Evolutionary conservation across 768 basidiomycete species (phyloP).

Genomic region (Boletales sp.): DNA sequence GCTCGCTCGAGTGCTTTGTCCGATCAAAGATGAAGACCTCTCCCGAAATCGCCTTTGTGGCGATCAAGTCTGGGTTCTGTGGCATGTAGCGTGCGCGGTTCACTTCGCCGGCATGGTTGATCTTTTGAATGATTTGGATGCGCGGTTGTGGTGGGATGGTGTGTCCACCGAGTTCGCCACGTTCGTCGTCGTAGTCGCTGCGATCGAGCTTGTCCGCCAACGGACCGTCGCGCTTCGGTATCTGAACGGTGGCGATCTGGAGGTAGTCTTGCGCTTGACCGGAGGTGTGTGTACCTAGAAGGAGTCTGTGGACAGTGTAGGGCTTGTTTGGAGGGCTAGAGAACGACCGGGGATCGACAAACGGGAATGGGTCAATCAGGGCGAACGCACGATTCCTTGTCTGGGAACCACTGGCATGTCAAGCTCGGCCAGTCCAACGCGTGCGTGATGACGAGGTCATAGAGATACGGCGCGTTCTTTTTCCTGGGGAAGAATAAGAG

Average conservation of each 20-base stretch:
- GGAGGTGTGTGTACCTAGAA: slow-evolving; percentile 97
- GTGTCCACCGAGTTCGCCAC: slow-evolving; percentile 92
- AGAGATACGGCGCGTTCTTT: slow-evolving; percentile 96
- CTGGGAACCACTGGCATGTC: slow-evolving; percentile 99
- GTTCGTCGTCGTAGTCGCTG: slow-evolving; percentile 84
- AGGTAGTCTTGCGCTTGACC: slow-evolving; percentile 92
- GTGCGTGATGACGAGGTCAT: slow-evolving; percentile 96
- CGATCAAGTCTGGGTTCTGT: slow-evolving; percentile 95
- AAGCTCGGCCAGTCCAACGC: slow-evolving; percentile 97
- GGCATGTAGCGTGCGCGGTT: slow-evolving; percentile 99
- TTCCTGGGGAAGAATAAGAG: slow-evolving; percentile 53
- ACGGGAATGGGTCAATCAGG: neutral
- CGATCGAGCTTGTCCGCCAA: slow-evolving; percentile 77
- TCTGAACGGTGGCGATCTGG: slow-evolving; percentile 90
- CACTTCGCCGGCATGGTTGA: slow-evolving; percentile 94
- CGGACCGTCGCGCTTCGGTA: slow-evolving; percentile 76
- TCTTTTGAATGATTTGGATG: slow-evolving; percentile 87
- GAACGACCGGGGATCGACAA: neutral
- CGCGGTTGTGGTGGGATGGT: slow-evolving; percentile 80
- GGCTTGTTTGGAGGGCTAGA: slow-evolving; percentile 84
- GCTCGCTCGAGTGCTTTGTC: slow-evolving; percentile 94
- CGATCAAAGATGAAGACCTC: slow-evolving; percentile 95
- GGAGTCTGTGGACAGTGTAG: slow-evolving; percentile 91
- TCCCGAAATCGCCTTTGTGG: slow-evolving; percentile 89
- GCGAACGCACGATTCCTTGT: slow-evolving; percentile 81